Base-by-base conservation (phyloP, 495 filamentous ascomycete species). In the Haplographium delicatum region DNA sequence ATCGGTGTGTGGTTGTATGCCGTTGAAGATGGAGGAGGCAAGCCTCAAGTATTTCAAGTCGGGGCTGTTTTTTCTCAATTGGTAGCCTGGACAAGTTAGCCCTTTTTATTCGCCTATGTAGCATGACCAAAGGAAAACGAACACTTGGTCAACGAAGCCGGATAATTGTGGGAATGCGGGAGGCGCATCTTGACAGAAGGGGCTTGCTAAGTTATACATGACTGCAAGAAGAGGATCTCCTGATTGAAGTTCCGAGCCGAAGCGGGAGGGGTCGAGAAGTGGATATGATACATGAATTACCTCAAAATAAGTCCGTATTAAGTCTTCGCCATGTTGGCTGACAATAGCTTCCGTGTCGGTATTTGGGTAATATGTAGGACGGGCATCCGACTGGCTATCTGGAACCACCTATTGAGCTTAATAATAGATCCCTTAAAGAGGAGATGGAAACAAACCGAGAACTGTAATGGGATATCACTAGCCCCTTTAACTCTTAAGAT, bases 1-100 rank as follows among this genome's bases (percentile, higher is more conserved):
- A 16, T 6, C 30, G 52, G 15, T 52, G 40, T 28, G 39, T 45
- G 19, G 49, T 52, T 39, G n/a, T 44, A 30, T 44, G 49, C 11
- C 30, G 40, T 30, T 55, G 45, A 15, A 55, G 39, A 27, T 23
- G 20, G 8, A 55, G 52, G 22, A 55, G 38, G 3, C 18, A 38
- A 2, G 52, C 52, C 41, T 55, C 52, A 5, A 55, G 18, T 23
- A 39, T 55, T 45, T 55, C 52, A 20, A 55, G 52, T 4, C 45
- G 45, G 2, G 52, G 46, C 16, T 50, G 39, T 7, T 31, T 37
- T 35, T 23, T 44, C 16, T 44, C 38, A 8, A 45, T 55, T 5
- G 52, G 46, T 1, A 55, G 46, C n/a, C 51, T 54, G n/a, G 16
- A 39, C 20, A 9, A 22, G 13, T 44, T 45, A 37, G 10, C 13